A percentile compares a stretch with the other conserved stretches of the same genome.
phyloP scores from a whole-genome alignment of 352 stramenopile genomes.

The Globisporangium spinosum region DNA sequence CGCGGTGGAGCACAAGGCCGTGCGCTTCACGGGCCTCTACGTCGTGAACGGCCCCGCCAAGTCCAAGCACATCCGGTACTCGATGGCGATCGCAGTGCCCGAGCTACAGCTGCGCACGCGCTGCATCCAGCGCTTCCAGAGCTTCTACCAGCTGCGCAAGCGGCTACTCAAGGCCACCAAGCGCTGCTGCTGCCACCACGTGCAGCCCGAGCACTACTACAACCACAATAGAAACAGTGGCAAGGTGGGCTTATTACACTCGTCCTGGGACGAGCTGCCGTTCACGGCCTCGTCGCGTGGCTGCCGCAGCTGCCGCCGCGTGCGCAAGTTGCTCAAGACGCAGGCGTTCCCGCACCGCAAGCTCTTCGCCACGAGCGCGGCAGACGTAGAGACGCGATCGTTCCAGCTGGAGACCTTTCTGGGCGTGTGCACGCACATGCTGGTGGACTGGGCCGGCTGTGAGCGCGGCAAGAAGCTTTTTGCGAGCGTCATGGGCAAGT shows the following conservation, averaged over 20 bases:
- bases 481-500: slow-evolving; percentile 39
- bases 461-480: slow-evolving; percentile 44
- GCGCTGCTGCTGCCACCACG: slow-evolving; percentile 33
- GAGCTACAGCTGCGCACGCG: slow-evolving; percentile 44
- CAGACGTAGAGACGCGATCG: slow-evolving; percentile 47
- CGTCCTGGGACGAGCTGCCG: slow-evolving; percentile 19
- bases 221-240: slow-evolving; percentile 12
- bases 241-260: slow-evolving; percentile 15
- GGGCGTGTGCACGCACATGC: slow-evolving; percentile 29
- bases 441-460: slow-evolving; percentile 45
- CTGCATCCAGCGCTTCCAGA: slow-evolving; percentile 56
- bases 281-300: slow-evolving; percentile 20
- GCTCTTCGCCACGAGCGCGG: slow-evolving; percentile 36
- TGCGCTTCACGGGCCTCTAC: slow-evolving; percentile 49
- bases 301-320: slow-evolving; percentile 36
- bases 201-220: slow-evolving; percentile 14
- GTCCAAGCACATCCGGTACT: slow-evolving; percentile 55
- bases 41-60: slow-evolving; percentile 51
- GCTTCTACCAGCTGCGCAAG: slow-evolving; percentile 51
- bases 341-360: slow-evolving; percentile 53
- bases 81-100: slow-evolving; percentile 48
- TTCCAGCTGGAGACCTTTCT: slow-evolving; percentile 54
- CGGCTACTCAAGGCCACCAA: slow-evolving; percentile 43
- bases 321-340: slow-evolving; percentile 32
- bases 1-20: slow-evolving; percentile 23